A percentile compares a stretch with the other conserved stretches of the same genome.
These are phyloP conservation scores for Colletotrichum spaethianum DNA, from an alignment of 2,329 filamentous ascomycete genomes.

Conservation along the genomic window DNA sequence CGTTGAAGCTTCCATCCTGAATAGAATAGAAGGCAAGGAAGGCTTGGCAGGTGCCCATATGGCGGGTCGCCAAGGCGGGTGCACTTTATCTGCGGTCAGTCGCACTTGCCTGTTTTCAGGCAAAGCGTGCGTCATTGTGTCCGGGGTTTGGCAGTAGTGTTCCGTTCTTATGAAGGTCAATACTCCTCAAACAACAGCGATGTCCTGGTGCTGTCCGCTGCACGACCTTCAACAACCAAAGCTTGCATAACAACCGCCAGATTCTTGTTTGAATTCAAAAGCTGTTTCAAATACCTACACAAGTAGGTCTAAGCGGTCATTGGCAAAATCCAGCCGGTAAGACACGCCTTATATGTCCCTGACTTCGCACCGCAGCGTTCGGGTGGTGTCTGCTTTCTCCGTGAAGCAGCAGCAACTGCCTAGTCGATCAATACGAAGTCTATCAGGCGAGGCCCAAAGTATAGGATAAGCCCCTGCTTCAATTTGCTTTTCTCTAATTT, in stretches of 20 bases:
- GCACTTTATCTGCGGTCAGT: not conserved
- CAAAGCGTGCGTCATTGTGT: not conserved
- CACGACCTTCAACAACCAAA: not conserved
- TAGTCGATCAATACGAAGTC: not conserved
- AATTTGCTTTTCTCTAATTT: not conserved
- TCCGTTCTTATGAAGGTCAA: not conserved
- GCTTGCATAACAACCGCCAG: not conserved
- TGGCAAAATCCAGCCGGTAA: not conserved
- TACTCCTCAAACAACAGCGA: conserved; percentile 7
- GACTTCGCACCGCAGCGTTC: not conserved
- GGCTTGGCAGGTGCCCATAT: conserved; percentile 9
- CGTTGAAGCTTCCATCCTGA: not conserved
- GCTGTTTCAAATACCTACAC: not conserved
- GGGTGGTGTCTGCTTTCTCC: not conserved
- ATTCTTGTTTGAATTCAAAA: too few relatives aligned
- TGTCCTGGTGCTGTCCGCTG: not conserved
- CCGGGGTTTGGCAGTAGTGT: not conserved
- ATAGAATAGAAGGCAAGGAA: not conserved
- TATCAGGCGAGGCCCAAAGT: not conserved
- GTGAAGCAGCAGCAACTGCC: not conserved
- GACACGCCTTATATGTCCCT: not conserved
- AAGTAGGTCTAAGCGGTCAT: not conserved
- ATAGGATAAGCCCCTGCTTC: not conserved
- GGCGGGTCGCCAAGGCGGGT: conserved; percentile 30
- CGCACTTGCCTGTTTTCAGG: conserved; percentile 9